phyloP scores from a whole-genome alignment of 768 basidiomycete genomes.

The Psilocybe sp. region DNA sequence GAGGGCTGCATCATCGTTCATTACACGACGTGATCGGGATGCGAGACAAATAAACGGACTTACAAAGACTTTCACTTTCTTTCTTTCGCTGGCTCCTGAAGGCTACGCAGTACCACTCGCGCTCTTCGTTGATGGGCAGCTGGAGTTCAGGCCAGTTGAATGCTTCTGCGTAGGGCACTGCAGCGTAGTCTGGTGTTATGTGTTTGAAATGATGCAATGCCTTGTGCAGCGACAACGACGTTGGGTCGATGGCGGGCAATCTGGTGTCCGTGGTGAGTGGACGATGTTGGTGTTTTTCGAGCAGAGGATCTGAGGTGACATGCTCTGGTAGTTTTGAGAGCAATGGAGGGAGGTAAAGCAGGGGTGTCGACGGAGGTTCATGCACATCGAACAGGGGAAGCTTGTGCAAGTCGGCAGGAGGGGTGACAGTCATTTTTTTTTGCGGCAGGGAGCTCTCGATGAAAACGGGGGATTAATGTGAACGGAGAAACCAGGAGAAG shows the following conservation, averaged over 20 bases:
- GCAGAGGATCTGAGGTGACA: constrained; percentile 25
- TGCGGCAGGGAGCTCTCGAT: constrained; percentile 1
- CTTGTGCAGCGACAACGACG: constrained; percentile 81
- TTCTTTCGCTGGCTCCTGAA: constrained; percentile 78
- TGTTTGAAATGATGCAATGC: constrained; percentile 79
- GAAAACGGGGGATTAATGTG: background rate
- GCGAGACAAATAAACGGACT: constrained; percentile 18
- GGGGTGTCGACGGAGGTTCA: constrained; percentile 31
- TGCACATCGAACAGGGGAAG: constrained; percentile 17
- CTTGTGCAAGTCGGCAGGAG: constrained; percentile 13
- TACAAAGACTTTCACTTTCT: constrained; percentile 68
- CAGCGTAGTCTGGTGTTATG: constrained; percentile 56
- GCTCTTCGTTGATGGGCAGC: constrained; percentile 66
- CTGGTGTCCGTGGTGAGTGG: constrained; percentile 67
- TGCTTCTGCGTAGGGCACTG: constrained; percentile 60
- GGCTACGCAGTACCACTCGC: constrained; percentile 91
- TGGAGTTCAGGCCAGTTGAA: constrained; percentile 86
- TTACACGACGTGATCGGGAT: background rate
- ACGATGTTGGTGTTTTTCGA: constrained; percentile 25
- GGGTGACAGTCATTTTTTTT: background rate
- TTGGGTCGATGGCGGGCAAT: constrained; percentile 83
- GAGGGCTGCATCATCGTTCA: constrained; percentile 44
- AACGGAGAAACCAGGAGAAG: background rate
- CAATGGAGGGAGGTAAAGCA: constrained; percentile 83
- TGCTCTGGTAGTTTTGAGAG: constrained; percentile 69